These are phyloP conservation scores for Psilocybe tampanensis DNA, from an alignment of 768 basidiomycete genomes.

Conservation along the genomic window DNA sequence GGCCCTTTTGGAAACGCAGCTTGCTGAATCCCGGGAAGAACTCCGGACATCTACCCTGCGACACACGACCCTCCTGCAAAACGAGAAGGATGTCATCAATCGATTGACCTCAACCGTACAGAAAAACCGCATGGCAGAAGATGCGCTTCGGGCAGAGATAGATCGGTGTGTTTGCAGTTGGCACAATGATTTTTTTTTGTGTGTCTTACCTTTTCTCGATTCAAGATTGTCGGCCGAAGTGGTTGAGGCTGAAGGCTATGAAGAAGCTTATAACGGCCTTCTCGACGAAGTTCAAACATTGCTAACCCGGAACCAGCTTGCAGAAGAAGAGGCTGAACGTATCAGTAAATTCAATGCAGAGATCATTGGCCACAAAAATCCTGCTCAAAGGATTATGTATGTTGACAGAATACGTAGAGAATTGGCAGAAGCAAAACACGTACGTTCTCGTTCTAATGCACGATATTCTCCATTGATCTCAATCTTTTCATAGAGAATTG, in stretches of 20 bases:
- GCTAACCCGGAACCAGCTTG: slow-evolving; percentile 70
- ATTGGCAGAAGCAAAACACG: slow-evolving; percentile 80
- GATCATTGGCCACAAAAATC: slow-evolving; percentile 83
- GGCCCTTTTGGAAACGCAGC: slow-evolving; percentile 23
- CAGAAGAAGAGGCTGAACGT: slow-evolving; percentile 77
- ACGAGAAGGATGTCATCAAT: slow-evolving; percentile 48
- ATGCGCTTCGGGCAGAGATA: slow-evolving; percentile 67
- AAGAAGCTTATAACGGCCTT: slow-evolving; percentile 70
- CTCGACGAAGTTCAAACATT: slow-evolving; percentile 66
- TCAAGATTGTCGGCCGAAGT: slow-evolving; percentile 51
- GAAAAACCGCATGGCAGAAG: slow-evolving; percentile 65
- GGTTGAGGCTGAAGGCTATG: slow-evolving; percentile 61
- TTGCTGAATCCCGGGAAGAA: slow-evolving; percentile 24
- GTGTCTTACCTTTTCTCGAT: not conserved
- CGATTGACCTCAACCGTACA: slow-evolving; percentile 52
- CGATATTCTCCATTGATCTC: not conserved
- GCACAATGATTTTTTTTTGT: not conserved
- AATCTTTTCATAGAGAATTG: slow-evolving; percentile 44
- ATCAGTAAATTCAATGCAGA: slow-evolving; percentile 84
- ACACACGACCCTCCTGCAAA: slow-evolving; percentile 40
- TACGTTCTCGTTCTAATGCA: slow-evolving; percentile 36
- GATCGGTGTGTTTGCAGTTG: slow-evolving; percentile 52
- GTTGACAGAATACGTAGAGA: slow-evolving; percentile 84
- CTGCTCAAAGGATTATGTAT: slow-evolving; percentile 84
- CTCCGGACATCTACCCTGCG: slow-evolving; percentile 31